phyloP scores from a whole-genome alignment of 192 early-diverging fungal species.

The Helicostylum pulchrum region DNA sequence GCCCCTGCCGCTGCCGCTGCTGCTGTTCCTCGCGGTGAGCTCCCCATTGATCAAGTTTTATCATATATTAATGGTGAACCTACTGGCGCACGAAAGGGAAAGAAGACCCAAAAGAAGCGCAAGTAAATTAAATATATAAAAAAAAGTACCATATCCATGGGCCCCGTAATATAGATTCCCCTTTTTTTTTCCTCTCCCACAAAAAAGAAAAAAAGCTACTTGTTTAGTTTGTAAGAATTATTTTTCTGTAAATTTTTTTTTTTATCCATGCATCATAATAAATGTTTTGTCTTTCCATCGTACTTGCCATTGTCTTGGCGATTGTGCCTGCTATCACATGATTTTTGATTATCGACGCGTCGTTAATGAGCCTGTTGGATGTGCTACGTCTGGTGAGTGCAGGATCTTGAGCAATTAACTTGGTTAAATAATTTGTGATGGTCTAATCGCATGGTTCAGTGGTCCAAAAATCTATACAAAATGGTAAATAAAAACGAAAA shows the following conservation, averaged over 20 bases:
- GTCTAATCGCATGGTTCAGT: slow-evolving; percentile 4
- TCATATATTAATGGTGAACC: slow-evolving; percentile 58
- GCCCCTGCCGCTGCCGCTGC: neutral
- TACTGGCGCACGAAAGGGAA: slow-evolving; percentile 15
- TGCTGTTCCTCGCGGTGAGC: slow-evolving; percentile 57
- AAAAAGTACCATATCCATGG: neutral
- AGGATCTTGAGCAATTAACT: slow-evolving; percentile 9
- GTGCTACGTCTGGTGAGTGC: slow-evolving; percentile 10
- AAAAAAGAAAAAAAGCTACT: neutral
- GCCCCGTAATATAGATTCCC: neutral
- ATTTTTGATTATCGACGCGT: slow-evolving; percentile 11
- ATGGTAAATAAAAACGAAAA: slow-evolving; percentile 4
- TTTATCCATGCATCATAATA: no score
- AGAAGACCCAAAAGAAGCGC: slow-evolving; percentile 18
- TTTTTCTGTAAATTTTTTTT: no score
- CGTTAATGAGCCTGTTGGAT: slow-evolving; percentile 12
- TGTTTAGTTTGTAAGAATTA: neutral
- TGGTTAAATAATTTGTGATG: slow-evolving; percentile 1
- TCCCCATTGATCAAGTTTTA: slow-evolving; percentile 77
- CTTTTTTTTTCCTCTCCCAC: neutral
- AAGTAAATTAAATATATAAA: slow-evolving; percentile 4
- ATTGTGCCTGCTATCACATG: slow-evolving; percentile 11
- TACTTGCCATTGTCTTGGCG: no score
- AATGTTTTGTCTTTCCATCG: no score
- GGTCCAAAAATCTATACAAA: slow-evolving; percentile 10